These are phyloP conservation scores for Silybum marianum DNA, from an alignment of 129 eudicot species.

Conservation along the genomic window DNA sequence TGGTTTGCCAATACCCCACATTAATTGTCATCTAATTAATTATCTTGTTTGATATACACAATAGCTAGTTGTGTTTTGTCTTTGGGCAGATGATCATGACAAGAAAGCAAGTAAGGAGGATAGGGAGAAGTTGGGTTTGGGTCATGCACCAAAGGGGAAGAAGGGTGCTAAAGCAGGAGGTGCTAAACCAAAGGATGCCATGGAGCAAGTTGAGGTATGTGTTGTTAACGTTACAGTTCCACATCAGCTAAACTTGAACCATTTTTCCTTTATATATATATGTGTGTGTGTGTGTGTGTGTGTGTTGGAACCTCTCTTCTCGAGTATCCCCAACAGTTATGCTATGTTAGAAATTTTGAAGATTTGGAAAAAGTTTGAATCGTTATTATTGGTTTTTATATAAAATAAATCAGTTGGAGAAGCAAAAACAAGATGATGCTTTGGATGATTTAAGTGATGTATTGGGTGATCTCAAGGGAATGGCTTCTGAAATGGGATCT, in stretches of 20 bases:
- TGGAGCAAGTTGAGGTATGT: constrained; percentile 80
- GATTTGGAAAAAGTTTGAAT: not conserved
- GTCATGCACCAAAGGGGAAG: constrained; percentile 44
- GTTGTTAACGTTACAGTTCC: not conserved
- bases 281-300: no score
- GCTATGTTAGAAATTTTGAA: no score
- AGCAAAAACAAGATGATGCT: constrained; percentile 85
- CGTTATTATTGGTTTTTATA: constrained; percentile 5
- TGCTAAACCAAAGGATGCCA: constrained; percentile 60
- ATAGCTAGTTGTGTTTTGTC: not conserved
- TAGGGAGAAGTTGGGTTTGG: constrained; percentile 73
- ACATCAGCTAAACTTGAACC: not conserved
- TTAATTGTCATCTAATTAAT: not conserved
- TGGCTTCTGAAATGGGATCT: constrained; percentile 94
- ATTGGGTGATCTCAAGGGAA: constrained; percentile 95
- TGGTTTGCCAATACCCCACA: not conserved
- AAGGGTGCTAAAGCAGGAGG: constrained; percentile 45
- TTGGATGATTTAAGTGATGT: constrained; percentile 69
- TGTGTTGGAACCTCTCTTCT: not conserved
- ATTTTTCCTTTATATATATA: not conserved
- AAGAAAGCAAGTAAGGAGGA: constrained; percentile 52
- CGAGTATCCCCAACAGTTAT: no score
- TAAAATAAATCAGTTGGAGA: constrained; percentile 57
- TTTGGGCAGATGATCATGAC: constrained; percentile 32
- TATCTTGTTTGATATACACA: not conserved